A percentile compares a stretch with the other conserved stretches of the same genome.
Conservation (phyloP, 805 yeast species). For the Hyphopichia homilentoma region DNA sequence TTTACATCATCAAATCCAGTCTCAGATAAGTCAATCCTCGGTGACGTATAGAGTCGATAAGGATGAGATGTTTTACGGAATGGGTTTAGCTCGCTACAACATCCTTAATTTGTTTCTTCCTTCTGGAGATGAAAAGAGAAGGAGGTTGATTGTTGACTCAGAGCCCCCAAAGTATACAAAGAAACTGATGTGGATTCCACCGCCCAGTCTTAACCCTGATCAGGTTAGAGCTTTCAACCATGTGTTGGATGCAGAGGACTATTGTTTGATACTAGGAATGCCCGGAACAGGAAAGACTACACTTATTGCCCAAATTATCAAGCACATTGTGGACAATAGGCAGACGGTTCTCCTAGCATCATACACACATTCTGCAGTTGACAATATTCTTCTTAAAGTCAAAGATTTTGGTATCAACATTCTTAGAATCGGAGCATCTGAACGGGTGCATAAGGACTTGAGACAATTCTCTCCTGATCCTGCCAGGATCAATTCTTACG, state of each 20-base stretch:
- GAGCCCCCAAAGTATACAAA: conserved; percentile 42
- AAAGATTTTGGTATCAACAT: conserved; percentile 34
- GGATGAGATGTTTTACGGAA: conserved; percentile 71
- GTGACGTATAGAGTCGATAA: conserved; percentile 65
- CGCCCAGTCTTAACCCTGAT: conserved; percentile 55
- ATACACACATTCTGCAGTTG: conserved; percentile 95
- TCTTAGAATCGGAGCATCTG: conserved; percentile 61
- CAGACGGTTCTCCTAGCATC: conserved; percentile 77
- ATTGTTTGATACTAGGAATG: conserved; percentile 86
- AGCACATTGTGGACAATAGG: conserved; percentile 52
- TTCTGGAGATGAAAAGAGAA: conserved; percentile 41
- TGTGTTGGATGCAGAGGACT: conserved; percentile 66
- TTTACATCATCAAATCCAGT: conserved; percentile 17
- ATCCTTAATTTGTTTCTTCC: conserved; percentile 61
- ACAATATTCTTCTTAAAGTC: conserved; percentile 81
- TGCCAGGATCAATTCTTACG: conserved; percentile 30
- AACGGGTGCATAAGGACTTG: conserved; percentile 61
- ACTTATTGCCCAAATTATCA: conserved; percentile 73
- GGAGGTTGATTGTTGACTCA: conserved; percentile 54
- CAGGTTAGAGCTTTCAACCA: conserved; percentile 67
- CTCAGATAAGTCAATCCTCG: background rate
- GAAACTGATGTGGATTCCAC: too few relatives aligned
- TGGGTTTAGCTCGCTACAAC: conserved; percentile 75
- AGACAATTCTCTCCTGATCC: conserved; percentile 48
- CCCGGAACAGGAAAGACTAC: conserved; percentile 85